These are phyloP conservation scores for Endocalyx cinctus DNA, from an alignment of 2,329 filamentous ascomycete species.

Conservation along the genomic window DNA sequence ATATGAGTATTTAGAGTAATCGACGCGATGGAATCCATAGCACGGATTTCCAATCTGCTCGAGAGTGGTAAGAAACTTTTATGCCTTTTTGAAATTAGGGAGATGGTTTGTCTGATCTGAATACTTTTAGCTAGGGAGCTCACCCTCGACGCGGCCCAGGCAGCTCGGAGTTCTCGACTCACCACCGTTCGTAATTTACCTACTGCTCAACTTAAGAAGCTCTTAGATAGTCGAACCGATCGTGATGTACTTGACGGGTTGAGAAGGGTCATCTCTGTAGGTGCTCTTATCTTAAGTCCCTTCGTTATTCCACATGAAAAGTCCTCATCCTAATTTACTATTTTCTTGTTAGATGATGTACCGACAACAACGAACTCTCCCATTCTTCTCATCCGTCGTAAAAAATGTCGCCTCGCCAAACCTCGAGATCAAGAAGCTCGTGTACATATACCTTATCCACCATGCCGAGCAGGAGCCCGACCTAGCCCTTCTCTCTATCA, in stretches of 20 bases:
- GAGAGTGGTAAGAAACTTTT: conserved; percentile 70
- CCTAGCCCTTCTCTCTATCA: conserved; percentile 91
- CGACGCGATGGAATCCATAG: conserved; percentile 99
- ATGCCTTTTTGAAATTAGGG: conserved; percentile 1
- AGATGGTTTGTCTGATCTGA: conserved; percentile 10
- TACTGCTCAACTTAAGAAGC: conserved; percentile 83
- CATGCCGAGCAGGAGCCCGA: conserved; percentile 96
- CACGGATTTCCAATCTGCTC: conserved; percentile 86
- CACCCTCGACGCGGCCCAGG: conserved; percentile 93
- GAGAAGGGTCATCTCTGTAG: conserved; percentile 80
- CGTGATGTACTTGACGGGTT: conserved; percentile 89
- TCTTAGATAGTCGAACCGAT: conserved; percentile 90
- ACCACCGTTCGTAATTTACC: conserved; percentile 63
- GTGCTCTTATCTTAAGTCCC: too few species aligned
- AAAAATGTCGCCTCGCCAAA: conserved; percentile 96
- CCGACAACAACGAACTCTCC: conserved; percentile 77
- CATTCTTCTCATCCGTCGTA: conserved; percentile 95
- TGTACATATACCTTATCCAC: conserved; percentile 96
- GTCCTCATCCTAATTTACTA: conserved; percentile 1
- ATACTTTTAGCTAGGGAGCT: conserved; percentile 75
- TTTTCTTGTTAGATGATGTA: conserved; percentile 77
- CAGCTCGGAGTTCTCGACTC: conserved; percentile 64
- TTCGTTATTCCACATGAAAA: conserved; percentile 21
- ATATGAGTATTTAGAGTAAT: too few species aligned
- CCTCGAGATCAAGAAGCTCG: conserved; percentile 93